These are phyloP conservation scores for Chionographis japonica DNA, from an alignment of 106 monocot species.

Conservation along the genomic window DNA sequence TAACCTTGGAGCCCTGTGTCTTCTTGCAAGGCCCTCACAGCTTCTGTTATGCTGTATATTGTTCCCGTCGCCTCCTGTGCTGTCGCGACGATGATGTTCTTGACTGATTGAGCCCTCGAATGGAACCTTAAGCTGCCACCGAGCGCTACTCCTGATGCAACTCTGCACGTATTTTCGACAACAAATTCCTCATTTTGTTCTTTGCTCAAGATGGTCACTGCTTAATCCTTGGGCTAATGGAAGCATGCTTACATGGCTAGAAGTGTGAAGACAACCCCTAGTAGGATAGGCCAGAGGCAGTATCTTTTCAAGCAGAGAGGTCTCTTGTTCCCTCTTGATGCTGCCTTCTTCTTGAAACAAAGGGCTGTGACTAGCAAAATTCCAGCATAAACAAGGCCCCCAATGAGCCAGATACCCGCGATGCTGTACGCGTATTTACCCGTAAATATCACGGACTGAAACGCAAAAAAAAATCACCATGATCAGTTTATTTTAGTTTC, in stretches of 20 bases:
- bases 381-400: conserved; percentile 33
- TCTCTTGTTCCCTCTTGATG: conserved; percentile 14
- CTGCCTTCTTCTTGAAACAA: conserved; percentile 21
- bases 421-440: conserved; percentile 79
- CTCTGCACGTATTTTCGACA: conserved; percentile 27
- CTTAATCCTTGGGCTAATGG: neutral
- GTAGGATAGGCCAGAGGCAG: conserved; percentile 28
- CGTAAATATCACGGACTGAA: conserved; percentile 79
- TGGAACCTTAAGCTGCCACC: conserved; percentile 54
- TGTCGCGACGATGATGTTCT: conserved; percentile 47
- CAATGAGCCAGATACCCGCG: conserved; percentile 54
- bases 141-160: conserved; percentile 60
- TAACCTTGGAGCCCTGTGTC: conserved; percentile 19
- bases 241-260: conserved; percentile 59
- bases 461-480: conserved; percentile 7
- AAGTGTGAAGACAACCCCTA: conserved; percentile 33
- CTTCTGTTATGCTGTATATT: conserved; percentile 59
- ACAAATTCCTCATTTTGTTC: no score
- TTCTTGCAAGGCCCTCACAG: conserved; percentile 50
- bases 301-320: conserved; percentile 16
- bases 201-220: no score
- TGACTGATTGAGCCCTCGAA: conserved; percentile 49
- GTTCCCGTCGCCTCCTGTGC: conserved; percentile 60
- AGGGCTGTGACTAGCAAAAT: conserved; percentile 15
- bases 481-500: no score